Evolutionary conservation across 2,329 filamentous ascomycete species (phyloP).

Genomic region (Pestalotiopsis fici): DNA sequence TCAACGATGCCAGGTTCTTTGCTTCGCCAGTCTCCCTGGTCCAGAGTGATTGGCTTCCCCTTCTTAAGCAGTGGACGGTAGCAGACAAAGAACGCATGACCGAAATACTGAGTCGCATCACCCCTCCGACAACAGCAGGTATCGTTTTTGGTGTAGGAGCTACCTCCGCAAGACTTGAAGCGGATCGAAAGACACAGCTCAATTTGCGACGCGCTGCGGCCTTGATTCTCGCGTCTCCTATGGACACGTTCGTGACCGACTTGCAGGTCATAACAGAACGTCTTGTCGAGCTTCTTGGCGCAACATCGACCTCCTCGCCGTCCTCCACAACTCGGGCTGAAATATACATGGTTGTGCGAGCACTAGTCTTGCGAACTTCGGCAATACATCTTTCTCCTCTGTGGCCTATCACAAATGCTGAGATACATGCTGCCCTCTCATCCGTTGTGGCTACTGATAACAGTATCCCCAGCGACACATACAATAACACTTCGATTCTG

Average conservation of each 20-base stretch:
- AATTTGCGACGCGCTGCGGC: conserved; percentile 82
- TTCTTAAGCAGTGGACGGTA: conserved; percentile 81
- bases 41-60: conserved; percentile 74
- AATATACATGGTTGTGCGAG: conserved; percentile 83
- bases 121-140: conserved; percentile 85
- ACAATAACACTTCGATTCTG: conserved; percentile 74
- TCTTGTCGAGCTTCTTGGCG: conserved; percentile 80
- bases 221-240: conserved; percentile 73
- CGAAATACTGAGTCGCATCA: conserved; percentile 77
- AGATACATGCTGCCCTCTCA: conserved; percentile 78
- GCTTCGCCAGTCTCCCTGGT: conserved; percentile 66
- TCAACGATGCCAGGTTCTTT: conserved; percentile 89
- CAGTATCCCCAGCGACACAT: conserved; percentile 67
- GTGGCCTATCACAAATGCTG: conserved; percentile 88
- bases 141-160: conserved; percentile 99
- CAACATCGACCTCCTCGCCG: conserved; percentile 85
- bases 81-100: conserved; percentile 86
- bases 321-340: conserved; percentile 88
- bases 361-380: conserved; percentile 77
- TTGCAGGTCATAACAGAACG: conserved; percentile 76
- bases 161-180: conserved; percentile 88
- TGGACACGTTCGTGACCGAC: conserved; percentile 80
- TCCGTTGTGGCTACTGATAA: conserved; percentile 71
- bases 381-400: conserved; percentile 78
- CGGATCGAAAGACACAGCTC: conserved; percentile 88